These are phyloP conservation scores for Bipolaris victoriae DNA, from an alignment of 2,329 filamentous ascomycete species.

Conservation along the genomic window DNA sequence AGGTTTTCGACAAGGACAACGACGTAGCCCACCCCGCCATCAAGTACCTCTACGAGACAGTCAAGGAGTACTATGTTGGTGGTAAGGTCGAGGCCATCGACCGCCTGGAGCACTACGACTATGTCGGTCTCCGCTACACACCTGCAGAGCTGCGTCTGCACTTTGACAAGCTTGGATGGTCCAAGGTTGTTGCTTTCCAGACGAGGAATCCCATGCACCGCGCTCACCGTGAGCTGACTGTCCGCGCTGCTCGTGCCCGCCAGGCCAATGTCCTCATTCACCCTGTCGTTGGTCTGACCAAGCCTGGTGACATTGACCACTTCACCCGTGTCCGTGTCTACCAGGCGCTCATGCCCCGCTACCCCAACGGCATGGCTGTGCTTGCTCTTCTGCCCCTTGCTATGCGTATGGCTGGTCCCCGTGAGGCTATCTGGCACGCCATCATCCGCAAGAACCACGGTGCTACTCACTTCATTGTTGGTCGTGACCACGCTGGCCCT, in stretches of 20 bases:
- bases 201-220: constrained; percentile 98
- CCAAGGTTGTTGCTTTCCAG: constrained; percentile 97
- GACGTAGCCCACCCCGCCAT: constrained; percentile 91
- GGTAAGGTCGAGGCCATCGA: constrained; percentile 96
- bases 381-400: constrained; percentile 92
- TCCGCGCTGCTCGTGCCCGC: constrained; percentile 91
- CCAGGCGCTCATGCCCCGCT: constrained; percentile 92
- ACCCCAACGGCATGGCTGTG: constrained; percentile 99
- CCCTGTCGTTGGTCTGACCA: constrained; percentile 96
- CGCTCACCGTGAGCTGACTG: constrained; percentile 95
- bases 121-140: constrained; percentile 92
- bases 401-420: constrained; percentile 98
- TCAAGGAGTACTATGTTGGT: constrained; percentile 89
- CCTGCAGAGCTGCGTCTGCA: constrained; percentile 92
- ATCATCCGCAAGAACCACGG: constrained; percentile 99
- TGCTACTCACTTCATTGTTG: constrained; percentile 98
- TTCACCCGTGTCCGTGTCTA: constrained; percentile 99
- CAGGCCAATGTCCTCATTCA: constrained; percentile 99
- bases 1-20: constrained; percentile 93
- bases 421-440: constrained; percentile 99
- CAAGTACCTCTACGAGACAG: constrained; percentile 82
- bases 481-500: constrained; percentile 95
- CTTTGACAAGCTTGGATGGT: constrained; percentile 99
- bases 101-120: constrained; percentile 97
- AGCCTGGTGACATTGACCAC: constrained; percentile 99